Evolutionary conservation across 2,329 filamentous ascomycete species (phyloP).

Genomic region (Aspergillus sp.): DNA sequence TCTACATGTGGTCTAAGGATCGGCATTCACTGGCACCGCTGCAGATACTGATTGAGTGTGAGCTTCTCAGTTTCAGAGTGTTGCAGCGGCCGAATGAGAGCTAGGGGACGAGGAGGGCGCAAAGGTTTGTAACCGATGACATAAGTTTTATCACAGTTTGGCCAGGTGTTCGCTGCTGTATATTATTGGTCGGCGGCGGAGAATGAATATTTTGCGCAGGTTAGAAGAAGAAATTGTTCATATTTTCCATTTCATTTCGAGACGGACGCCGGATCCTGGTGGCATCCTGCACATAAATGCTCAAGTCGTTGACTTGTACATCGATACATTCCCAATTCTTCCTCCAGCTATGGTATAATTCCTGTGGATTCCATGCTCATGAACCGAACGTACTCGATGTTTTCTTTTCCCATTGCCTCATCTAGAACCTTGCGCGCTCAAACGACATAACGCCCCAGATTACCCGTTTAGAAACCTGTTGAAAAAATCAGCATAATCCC

Average conservation of each 20-base stretch:
- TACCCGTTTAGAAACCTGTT: slow-evolving; percentile 44
- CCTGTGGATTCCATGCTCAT: slow-evolving; percentile 31
- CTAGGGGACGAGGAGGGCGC: too few species aligned
- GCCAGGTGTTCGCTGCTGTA: too few species aligned
- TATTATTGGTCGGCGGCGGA: too few species aligned
- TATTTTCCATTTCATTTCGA: slow-evolving; percentile 44
- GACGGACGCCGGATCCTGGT: slow-evolving; percentile 36
- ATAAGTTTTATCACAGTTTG: too few species aligned
- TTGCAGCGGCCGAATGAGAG: too few species aligned
- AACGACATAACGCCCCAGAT: slow-evolving; percentile 40
- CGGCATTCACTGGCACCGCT: too few species aligned
- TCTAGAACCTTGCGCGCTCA: slow-evolving; percentile 38
- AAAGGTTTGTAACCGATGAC: too few species aligned
- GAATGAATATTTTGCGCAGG: not conserved
- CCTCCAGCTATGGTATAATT: slow-evolving; percentile 42
- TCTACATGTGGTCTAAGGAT: too few species aligned
- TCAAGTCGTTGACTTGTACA: slow-evolving; percentile 36
- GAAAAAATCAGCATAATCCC: slow-evolving; percentile 12
- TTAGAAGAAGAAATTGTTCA: slow-evolving; percentile 33
- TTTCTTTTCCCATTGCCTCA: slow-evolving; percentile 32
- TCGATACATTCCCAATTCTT: slow-evolving; percentile 44
- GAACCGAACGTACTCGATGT: slow-evolving; percentile 41
- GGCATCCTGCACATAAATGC: slow-evolving; percentile 35
- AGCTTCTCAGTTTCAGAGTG: too few species aligned
- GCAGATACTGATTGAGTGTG: too few species aligned